Percentiles rank a stretch among this genome's conserved stretches.
These are phyloP conservation scores for cucumber (Cucumis sativus) DNA, from an alignment of 306 rosid genomes.

Conservation along the genomic window Cucumber_9930_V3 NC_026661.2:12605001-12605500, in stretches of 20 bases:
- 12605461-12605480: background rate
- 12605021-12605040: background rate
- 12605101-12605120: background rate
- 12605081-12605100: background rate
- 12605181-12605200: constrained; percentile 2
- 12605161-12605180: background rate
- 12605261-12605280: constrained; percentile 40
- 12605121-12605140: background rate
- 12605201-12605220: constrained; percentile 16
- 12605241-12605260: constrained; percentile 3
- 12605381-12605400: background rate
- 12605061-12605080: background rate
- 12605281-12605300: constrained; percentile 21
- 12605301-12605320: constrained; percentile 23
- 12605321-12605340: constrained; percentile 24
- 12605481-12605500: background rate
- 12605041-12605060: background rate
- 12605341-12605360: constrained; percentile 37
- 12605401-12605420: background rate
- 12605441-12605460: background rate
- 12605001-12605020: background rate
- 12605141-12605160: constrained; percentile 2
- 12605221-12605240: constrained; percentile 16
- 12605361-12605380: constrained; percentile 56
- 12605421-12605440: background rate